A percentile compares a stretch with the other conserved stretches of the same genome.
Evolutionary conservation across 1,139 yeast species (phyloP).

Genomic region (Saccharomyces hybrid): DNA sequence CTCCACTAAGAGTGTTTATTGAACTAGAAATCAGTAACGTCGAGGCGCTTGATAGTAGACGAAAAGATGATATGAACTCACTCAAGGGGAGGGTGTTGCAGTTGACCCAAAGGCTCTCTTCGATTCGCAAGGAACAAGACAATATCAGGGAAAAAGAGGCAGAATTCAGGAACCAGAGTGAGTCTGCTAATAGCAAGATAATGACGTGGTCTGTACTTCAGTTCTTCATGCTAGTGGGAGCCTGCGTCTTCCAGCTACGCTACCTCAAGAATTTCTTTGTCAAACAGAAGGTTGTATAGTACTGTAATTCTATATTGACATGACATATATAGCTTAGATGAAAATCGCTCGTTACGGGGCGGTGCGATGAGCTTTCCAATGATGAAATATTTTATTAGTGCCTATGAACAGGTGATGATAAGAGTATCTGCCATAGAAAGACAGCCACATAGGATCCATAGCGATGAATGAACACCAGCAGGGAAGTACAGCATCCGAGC

Average conservation of each 20-base stretch:
- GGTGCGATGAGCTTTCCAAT: background rate
- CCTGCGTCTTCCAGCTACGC: constrained; percentile 56
- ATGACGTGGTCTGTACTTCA: constrained; percentile 52
- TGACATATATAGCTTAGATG: background rate
- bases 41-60: constrained; percentile 40
- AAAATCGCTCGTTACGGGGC: background rate
- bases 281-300: constrained; percentile 49
- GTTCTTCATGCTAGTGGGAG: constrained; percentile 37
- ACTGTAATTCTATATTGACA: background rate
- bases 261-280: constrained; percentile 55
- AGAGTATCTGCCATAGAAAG: background rate
- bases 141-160: constrained; percentile 48
- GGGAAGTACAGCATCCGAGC: constrained; percentile 9
- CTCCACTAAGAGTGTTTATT: constrained; percentile 38
- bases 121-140: constrained; percentile 46
- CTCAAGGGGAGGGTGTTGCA: constrained; percentile 40
- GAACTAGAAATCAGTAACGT: constrained; percentile 46
- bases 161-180: constrained; percentile 47
- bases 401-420: background rate
- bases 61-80: constrained; percentile 37
- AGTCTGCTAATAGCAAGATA: constrained; percentile 44
- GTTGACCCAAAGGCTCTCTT: constrained; percentile 41
- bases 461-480: background rate
- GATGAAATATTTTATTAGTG: background rate
- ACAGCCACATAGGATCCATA: background rate